Evolutionary conservation across 495 filamentous ascomycete species (phyloP), one percentile per base, ranked within the genome.

Genomic region (Penicillium paxilli): DNA sequence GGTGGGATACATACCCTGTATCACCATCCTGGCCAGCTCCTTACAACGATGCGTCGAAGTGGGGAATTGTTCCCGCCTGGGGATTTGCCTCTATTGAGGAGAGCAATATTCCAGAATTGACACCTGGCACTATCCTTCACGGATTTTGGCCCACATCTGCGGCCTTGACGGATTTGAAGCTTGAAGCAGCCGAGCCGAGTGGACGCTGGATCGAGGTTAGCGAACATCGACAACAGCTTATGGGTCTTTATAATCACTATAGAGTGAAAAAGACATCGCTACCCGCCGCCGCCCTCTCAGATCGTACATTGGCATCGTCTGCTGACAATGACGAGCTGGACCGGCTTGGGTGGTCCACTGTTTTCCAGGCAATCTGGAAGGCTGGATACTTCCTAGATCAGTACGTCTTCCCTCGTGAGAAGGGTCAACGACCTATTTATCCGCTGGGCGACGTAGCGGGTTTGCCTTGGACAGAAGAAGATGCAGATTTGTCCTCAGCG

Each of bases 1-100:
- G 62, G 67, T 71, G 74, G 76, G 57, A 71, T 23, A 44, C 69
- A 11, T 76, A 72, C 33, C 73, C 71, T 1, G 64, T 73, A 3
- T 69, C 71, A 0, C 2, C 45, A 8, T 47, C 63, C 7, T 71
- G 73, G 1, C 81, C 83, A n/a, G 69, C 69, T 1, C 76, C 80
- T 9, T 83, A 79, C 64, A 76, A 79, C 55, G 76, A 84, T 58
- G 24, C 52, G 5, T 33, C 65, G 10, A 54, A 61, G 2, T 85
- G 80, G 66, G 80, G 79, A 20, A 78, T 82, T 41, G 76, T 79
- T 22, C 76, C 77, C 22, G 77, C 74, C 14, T 86, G 84, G 82
- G 83, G 84, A 0, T 83, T 75, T 59, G 78, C 71, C 8, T 65
- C 69, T 9, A 74, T 85, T 4, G 52, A 75, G 22, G 79, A 82